Conservation (phyloP, 805 yeast genomes). For the Candida verbasci region DNA sequence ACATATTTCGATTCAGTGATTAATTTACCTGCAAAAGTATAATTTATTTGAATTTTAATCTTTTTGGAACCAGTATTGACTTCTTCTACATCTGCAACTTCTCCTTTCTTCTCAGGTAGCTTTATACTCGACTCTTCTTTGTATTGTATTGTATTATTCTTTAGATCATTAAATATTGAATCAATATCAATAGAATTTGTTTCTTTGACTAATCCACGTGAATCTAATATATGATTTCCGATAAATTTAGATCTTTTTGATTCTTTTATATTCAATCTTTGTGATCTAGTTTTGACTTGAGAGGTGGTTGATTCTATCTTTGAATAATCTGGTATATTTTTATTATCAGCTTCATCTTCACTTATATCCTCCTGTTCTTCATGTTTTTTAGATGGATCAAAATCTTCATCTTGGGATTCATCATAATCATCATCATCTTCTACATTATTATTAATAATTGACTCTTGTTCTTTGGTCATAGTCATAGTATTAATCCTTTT, state of each 20-base stretch:
- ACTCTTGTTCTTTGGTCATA: neutral
- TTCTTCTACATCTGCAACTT: conserved; percentile 2
- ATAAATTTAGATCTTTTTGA: conserved; percentile 11
- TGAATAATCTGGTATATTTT: conserved; percentile 39
- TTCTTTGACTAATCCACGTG: conserved; percentile 12
- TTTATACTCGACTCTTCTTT: neutral
- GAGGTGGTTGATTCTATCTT: conserved; percentile 52
- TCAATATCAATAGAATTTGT: conserved; percentile 23
- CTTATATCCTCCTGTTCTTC: conserved; percentile 19
- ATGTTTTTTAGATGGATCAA: conserved; percentile 16
- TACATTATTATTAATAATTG: too few species aligned
- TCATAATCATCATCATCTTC: conserved; percentile 9
- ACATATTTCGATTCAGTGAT: conserved; percentile 77
- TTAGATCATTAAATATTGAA: conserved; percentile 25
- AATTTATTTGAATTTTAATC: conserved; percentile 70
- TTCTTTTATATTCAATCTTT: conserved; percentile 40
- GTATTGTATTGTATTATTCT: conserved; percentile 5
- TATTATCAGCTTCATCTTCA: conserved; percentile 26
- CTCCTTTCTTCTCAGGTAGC: neutral
- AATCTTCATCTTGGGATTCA: conserved; percentile 11
- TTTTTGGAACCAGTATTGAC: conserved; percentile 34
- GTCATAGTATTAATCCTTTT: neutral
- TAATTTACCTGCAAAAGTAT: conserved; percentile 85
- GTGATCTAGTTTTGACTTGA: conserved; percentile 66
- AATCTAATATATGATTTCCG: conserved; percentile 9